phyloP scores from a whole-genome alignment of 1,284 basidiomycete genomes.

The Psilocybe mexicana region DNA sequence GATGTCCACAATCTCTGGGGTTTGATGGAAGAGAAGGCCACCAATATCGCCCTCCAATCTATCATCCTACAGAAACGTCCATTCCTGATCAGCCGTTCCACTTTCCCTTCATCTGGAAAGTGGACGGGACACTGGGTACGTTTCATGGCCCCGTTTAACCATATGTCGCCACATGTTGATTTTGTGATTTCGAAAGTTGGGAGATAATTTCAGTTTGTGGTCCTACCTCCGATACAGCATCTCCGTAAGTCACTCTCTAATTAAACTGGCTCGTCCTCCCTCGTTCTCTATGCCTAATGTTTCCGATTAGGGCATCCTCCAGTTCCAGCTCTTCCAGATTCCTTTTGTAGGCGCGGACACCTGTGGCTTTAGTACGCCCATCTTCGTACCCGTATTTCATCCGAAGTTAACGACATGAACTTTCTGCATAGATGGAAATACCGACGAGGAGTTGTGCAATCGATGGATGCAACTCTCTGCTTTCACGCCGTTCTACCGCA shows the following conservation, averaged over 20 bases:
- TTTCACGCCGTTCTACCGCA: slow-evolving; percentile 73
- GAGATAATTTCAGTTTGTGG: slow-evolving; percentile 74
- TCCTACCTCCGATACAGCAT: slow-evolving; percentile 45
- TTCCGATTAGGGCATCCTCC: slow-evolving; percentile 66
- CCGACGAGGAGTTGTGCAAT: slow-evolving; percentile 79
- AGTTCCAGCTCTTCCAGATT: slow-evolving; percentile 77
- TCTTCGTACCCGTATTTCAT: slow-evolving; percentile 11
- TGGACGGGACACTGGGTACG: slow-evolving; percentile 64
- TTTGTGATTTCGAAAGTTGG: slow-evolving; percentile 42
- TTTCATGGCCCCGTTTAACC: slow-evolving; percentile 2
- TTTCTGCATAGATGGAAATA: slow-evolving; percentile 53
- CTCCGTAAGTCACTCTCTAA: slow-evolving; percentile 26
- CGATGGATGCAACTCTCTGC: slow-evolving; percentile 82
- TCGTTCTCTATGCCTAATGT: slow-evolving; percentile 17
- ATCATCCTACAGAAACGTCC: slow-evolving; percentile 58
- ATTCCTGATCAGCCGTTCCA: slow-evolving; percentile 66
- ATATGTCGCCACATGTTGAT: slow-evolving; percentile 15
- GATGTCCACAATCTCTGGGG: slow-evolving; percentile 70
- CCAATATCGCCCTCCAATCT: slow-evolving; percentile 53
- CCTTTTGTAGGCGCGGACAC: slow-evolving; percentile 79
- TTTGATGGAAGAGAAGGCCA: slow-evolving; percentile 62
- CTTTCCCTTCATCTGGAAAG: slow-evolving; percentile 65
- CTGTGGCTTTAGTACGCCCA: slow-evolving; percentile 58
- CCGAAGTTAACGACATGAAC: slow-evolving; percentile 13
- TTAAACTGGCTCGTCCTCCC: slow-evolving; percentile 13